Base-by-base conservation (phyloP, 768 basidiomycete genomes). In the Suillus luteus region DNA sequence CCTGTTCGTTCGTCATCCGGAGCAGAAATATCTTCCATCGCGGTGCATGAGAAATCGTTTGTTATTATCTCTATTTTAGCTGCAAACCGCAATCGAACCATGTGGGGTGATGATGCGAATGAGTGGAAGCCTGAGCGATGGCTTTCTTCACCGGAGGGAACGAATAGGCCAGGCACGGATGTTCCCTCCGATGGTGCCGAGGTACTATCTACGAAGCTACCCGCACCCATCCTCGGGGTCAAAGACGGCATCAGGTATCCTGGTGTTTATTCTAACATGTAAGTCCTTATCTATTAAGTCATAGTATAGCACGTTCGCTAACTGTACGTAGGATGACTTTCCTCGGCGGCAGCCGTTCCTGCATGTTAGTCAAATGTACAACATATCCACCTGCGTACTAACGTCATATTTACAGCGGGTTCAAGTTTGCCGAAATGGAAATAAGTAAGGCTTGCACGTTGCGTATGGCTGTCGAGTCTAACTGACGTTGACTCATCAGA, bases 111-210 rank as follows among this genome's bases (percentile, higher is more conserved):
- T 22, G 71, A 76, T 55, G 70, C 69, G 19, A 59, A 76, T 55
- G 73, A 81, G 55, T 84, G 82, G 82, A 81, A 77, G 58, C 83
- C 83, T 24, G 77, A 81, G 64, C 68, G 83, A 51, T 84, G 82
- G 82, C 60, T 82, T 12, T 44, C 61, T 37, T 65, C 52, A 17
- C 5, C 31, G 31, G 51, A 3, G 51, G 31, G 8, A 52, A 31
- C 10, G 3, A 9, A 52, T 67, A n/a, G 59, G 64, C 33, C 60
- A 54, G 43, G 17, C 4, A 52, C 51, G 27, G 51, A 31, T 52
- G 31, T 31, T 81, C 15, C 82, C 80, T 7, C 69, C 76, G 4
- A 59, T 69, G 17, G 66, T 83, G 2, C 19, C 19, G 31, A n/a
- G 19, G 10, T n/a, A 6, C 19, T 19, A 10, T 27, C 31, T n/a